Evolutionary conservation across 2,329 filamentous ascomycete genomes (phyloP).

Genomic region (Berkeleyomyces rouxiae): DNA sequence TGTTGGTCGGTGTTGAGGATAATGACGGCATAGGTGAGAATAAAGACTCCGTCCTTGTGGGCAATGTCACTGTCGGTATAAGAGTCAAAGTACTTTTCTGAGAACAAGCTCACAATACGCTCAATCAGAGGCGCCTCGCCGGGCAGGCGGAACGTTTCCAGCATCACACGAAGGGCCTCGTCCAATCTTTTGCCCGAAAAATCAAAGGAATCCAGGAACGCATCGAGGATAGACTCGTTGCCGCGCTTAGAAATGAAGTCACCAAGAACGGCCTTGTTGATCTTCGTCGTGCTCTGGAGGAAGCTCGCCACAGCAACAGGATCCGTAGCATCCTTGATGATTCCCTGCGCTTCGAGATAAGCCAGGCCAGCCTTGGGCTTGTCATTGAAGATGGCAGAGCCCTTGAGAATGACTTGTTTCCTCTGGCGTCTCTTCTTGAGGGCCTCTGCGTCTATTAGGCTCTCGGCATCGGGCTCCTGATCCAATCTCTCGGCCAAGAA

Average conservation of each 20-base stretch:
- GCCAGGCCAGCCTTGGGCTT: constrained; percentile 78
- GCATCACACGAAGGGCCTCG: constrained; percentile 70
- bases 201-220: constrained; percentile 76
- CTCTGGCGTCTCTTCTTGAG: constrained; percentile 57
- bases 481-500: constrained; percentile 78
- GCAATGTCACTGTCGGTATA: constrained; percentile 53
- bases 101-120: constrained; percentile 74
- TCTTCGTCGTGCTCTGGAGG: constrained; percentile 66
- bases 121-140: constrained; percentile 89
- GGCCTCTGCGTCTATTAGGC: constrained; percentile 45
- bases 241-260: constrained; percentile 86
- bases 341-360: constrained; percentile 68
- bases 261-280: constrained; percentile 81
- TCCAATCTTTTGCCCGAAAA: constrained; percentile 77
- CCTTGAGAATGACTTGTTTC: constrained; percentile 80
- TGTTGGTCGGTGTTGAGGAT: constrained; percentile 96
- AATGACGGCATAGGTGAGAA: constrained; percentile 90
- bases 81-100: constrained; percentile 65
- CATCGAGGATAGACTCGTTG: constrained; percentile 69
- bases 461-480: constrained; percentile 36
- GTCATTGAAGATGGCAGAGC: constrained; percentile 85
- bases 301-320: constrained; percentile 71
- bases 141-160: constrained; percentile 83
- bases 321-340: constrained; percentile 62
- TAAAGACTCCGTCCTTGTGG: constrained; percentile 74